These are phyloP conservation scores for Fusarium vanettenii DNA, from an alignment of 2,329 filamentous ascomycete genomes.

Conservation along the genomic window DNA sequence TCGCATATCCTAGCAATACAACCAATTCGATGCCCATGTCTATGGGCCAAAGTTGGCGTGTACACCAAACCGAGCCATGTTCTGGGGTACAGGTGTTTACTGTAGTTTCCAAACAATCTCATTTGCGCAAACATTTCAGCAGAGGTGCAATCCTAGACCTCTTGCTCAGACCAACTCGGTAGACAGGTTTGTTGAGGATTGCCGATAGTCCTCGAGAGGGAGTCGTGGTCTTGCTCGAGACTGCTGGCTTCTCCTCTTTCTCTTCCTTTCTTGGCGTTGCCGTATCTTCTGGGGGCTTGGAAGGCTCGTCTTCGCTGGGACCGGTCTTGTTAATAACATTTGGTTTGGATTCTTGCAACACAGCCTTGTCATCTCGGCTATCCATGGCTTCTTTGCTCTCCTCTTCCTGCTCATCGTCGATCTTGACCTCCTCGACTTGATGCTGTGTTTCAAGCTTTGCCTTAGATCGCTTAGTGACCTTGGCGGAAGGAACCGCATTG, in stretches of 20 bases:
- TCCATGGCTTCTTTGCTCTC: neutral
- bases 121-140: constrained; percentile 65
- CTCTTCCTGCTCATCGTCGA: constrained; percentile 4
- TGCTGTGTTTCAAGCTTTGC: neutral
- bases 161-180: constrained; percentile 65
- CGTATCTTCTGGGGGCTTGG: neutral
- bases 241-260: constrained; percentile 2
- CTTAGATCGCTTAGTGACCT: constrained; percentile 6
- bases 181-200: constrained; percentile 53
- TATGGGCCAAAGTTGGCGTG: neutral
- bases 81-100: neutral
- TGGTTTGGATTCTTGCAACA: constrained; percentile 22
- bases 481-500: constrained; percentile 6
- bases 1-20: neutral
- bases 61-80: neutral
- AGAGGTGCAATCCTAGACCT: constrained; percentile 62
- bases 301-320: constrained; percentile 4
- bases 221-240: constrained; percentile 11
- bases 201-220: constrained; percentile 33
- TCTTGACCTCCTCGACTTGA: neutral
- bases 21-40: neutral
- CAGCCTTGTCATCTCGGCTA: neutral
- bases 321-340: neutral
- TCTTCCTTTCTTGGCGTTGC: constrained; percentile 6
- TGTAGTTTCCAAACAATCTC: constrained; percentile 47